Evolutionary conservation across 495 filamentous ascomycete genomes (phyloP).

Genomic region (Platismatia glauca): DNA sequence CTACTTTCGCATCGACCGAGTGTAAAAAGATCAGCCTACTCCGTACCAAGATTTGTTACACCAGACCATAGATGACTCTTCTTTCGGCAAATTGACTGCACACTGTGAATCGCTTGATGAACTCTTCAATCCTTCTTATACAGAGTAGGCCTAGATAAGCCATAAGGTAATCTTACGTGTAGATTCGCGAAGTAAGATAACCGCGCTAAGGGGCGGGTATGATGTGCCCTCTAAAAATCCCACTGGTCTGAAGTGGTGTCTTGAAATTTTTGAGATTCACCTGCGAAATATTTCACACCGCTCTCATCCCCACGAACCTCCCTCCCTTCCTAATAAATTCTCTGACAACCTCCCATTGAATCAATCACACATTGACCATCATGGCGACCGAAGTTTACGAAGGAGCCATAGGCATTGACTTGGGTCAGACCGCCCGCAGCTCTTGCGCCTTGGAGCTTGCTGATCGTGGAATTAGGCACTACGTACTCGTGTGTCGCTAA

Average conservation of each 20-base stretch:
- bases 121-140: no score
- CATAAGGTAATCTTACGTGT: no score
- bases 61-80: background rate
- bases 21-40: background rate
- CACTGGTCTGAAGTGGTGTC: background rate
- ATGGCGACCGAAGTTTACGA: slow-evolving; percentile 98
- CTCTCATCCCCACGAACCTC: background rate
- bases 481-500: slow-evolving; percentile 99
- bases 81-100: background rate
- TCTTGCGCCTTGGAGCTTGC: slow-evolving; percentile 15
- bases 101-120: background rate
- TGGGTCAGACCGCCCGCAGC: slow-evolving; percentile 56
- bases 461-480: slow-evolving; percentile 54
- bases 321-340: background rate
- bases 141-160: background rate
- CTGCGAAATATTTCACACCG: background rate
- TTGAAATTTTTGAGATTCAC: slow-evolving; percentile 6
- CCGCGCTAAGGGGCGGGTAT: slow-evolving; percentile 13
- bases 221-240: no score
- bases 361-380: slow-evolving; percentile 24
- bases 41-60: background rate
- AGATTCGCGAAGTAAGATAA: background rate
- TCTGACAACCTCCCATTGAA: background rate
- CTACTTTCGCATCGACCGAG: background rate
- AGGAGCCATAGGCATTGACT: slow-evolving; percentile 98